Conservation (phyloP, 2,329 filamentous ascomycete genomes). For the Massarina eburnea region DNA sequence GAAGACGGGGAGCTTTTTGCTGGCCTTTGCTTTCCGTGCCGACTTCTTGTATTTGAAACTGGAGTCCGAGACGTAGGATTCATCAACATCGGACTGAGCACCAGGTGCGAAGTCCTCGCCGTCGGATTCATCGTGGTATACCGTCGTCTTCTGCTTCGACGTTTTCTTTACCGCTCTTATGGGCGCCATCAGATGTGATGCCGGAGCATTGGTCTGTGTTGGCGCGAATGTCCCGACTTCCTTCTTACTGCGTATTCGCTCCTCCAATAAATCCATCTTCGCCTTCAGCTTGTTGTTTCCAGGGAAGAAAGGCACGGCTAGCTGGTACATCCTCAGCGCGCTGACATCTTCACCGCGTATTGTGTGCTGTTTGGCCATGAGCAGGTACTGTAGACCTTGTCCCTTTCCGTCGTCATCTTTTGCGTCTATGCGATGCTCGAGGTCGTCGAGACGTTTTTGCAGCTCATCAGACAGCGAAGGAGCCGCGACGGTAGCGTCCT, state of each 20-base stretch:
- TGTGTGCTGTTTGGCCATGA: slow-evolving; percentile 92
- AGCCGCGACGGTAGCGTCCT: slow-evolving; percentile 54
- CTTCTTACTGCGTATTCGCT: slow-evolving; percentile 50
- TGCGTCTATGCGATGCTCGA: slow-evolving; percentile 81
- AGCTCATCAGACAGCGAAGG: slow-evolving; percentile 71
- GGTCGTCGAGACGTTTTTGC: slow-evolving; percentile 75
- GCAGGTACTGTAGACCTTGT: slow-evolving; percentile 79
- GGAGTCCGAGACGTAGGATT: slow-evolving; percentile 41
- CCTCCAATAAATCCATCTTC: slow-evolving; percentile 59
- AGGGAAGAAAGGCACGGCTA: slow-evolving; percentile 82
- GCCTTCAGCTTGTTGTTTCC: slow-evolving; percentile 72
- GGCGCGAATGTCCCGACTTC: slow-evolving; percentile 16
- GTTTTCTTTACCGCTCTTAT: slow-evolving; percentile 27
- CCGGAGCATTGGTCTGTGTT: background rate
- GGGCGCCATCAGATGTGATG: slow-evolving; percentile 37
- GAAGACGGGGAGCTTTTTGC: slow-evolving; percentile 42
- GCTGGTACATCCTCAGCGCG: slow-evolving; percentile 82
- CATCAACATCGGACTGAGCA: slow-evolving; percentile 39
- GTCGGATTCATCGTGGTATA: slow-evolving; percentile 21
- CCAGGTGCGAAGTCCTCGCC: slow-evolving; percentile 50
- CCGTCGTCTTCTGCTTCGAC: slow-evolving; percentile 15
- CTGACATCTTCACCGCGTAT: slow-evolving; percentile 76
- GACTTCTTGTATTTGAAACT: slow-evolving; percentile 43
- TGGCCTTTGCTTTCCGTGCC: slow-evolving; percentile 32
- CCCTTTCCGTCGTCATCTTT: slow-evolving; percentile 71